Base-by-base conservation (phyloP, 108 stramenopile species). In the Seminavis robusta region DNA sequence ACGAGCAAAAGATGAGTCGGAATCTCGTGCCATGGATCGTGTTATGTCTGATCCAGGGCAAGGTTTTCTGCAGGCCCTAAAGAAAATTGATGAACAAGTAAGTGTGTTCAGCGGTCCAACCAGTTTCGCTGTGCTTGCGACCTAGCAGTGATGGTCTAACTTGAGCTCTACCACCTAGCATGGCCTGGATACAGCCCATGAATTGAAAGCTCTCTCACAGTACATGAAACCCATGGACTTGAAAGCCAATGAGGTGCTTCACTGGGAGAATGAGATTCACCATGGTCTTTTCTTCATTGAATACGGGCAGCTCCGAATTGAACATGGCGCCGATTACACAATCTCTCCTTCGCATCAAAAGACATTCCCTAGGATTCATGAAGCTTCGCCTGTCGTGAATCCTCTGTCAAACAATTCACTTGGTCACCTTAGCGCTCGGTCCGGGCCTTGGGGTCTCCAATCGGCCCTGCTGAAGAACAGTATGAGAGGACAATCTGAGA, bases 211-310 rank as follows among this genome's bases (percentile, higher is more conserved):
- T 5, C 63, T 87, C 19, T 67, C 75, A 29, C 63, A 53, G 9
- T 70, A 77, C 61, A 80, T 74, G 15, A 63, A 41, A 3, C 47
- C 52, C 9, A 37, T 74, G n/a, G 78, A 79, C 13, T 42, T 86
- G 11, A 32, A 77, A 29, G 65, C 71, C 13, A 80, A 78, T 4
- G 73, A 74, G n/a, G 27, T 38, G 3, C 46, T 80, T 32, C 61
- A 59, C 46, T 26, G 47, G 4, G 64, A 69, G 26, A 61, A 69
- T 51, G 61, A 58, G 11, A 31, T 23, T 10, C 47, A 39, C 32
- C 16, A 37, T 15, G 85, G 85, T 2, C 51, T 87, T 10, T 87
- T 78, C 59, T 87, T 87, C 45, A 74, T 87, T 11, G 85, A 87
- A 54, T 51, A 44, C 26, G 85, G 85, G 2, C 37, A 55, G 67